These are phyloP conservation scores for Asterionellopsis glacialis DNA, from an alignment of 108 stramenopile species.

Conservation along the genomic window DNA sequence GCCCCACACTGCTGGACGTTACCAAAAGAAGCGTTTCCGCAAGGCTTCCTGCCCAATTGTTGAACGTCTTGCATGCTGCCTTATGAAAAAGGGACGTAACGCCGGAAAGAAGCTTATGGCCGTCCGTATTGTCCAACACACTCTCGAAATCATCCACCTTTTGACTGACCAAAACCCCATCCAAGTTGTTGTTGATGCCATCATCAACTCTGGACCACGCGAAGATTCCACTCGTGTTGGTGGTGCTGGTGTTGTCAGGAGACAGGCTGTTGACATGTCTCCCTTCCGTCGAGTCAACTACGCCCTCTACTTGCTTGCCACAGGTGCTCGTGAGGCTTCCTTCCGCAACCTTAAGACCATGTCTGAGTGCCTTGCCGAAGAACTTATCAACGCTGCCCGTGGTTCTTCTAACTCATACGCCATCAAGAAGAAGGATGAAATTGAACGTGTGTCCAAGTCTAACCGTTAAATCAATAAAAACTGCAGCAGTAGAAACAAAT, in stretches of 20 bases:
- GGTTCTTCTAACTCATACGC: conserved; percentile 99
- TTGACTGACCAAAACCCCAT: conserved; percentile 99
- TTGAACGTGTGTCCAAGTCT: conserved; percentile 99
- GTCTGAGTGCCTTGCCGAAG: conserved; percentile 99
- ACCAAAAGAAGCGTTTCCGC: conserved; percentile 99
- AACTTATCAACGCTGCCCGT: conserved; percentile 99
- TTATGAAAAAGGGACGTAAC: conserved; percentile 99
- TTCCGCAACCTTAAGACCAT: conserved; percentile 99
- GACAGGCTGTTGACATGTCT: conserved; percentile 99
- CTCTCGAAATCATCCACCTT: conserved; percentile 99
- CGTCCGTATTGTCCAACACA: conserved; percentile 97
- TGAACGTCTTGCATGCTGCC: conserved; percentile 95
- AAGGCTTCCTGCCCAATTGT: conserved; percentile 99
- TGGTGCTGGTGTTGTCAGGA: conserved; percentile 98
- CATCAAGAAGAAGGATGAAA: conserved; percentile 99
- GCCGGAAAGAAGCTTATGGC: conserved; percentile 99
- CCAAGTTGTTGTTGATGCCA: conserved; percentile 98
- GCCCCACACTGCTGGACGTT: conserved; percentile 99
- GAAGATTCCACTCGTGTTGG: conserved; percentile 99
- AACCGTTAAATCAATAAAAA: conserved; percentile 87
- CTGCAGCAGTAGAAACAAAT: too few species aligned
- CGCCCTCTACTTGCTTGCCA: conserved; percentile 97
- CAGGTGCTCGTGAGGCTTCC: conserved; percentile 96
- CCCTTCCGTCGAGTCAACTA: conserved; percentile 99
- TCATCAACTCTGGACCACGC: conserved; percentile 99